Conservation (phyloP, 495 filamentous ascomycete species). For the Penicillium cinerascens region DNA sequence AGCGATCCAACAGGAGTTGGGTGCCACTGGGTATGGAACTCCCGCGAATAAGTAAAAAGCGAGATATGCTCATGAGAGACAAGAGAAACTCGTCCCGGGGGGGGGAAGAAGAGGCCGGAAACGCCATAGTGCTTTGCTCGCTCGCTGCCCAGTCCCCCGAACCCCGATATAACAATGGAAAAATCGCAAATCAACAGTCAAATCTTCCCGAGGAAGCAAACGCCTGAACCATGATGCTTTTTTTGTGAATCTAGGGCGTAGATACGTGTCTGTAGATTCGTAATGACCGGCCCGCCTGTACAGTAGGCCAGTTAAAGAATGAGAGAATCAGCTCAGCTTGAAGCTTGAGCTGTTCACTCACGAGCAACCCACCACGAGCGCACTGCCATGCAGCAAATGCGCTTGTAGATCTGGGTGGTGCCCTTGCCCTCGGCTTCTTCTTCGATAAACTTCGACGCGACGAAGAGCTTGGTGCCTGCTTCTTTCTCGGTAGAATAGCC, state of each 20-base stretch:
- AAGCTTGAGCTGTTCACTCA: slow-evolving; percentile 23
- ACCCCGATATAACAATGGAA: slow-evolving; percentile 10
- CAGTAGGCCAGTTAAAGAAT: slow-evolving; percentile 3
- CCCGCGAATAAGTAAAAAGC: slow-evolving; percentile 6
- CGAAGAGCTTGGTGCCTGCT: slow-evolving; percentile 65
- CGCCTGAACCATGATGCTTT: slow-evolving; percentile 32
- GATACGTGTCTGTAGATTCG: slow-evolving; percentile 1
- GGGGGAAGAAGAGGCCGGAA: slow-evolving; percentile 21
- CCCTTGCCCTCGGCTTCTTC: slow-evolving; percentile 66
- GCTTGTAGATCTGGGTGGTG: slow-evolving; percentile 77
- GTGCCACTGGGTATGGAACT: slow-evolving; percentile 20
- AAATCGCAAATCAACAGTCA: slow-evolving; percentile 2
- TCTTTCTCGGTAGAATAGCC: slow-evolving; percentile 66
- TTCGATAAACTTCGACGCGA: slow-evolving; percentile 79
- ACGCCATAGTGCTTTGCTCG: slow-evolving; percentile 24
- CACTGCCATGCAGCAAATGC: slow-evolving; percentile 68
- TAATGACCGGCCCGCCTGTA: neutral
- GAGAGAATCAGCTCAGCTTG: neutral
- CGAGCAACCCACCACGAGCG: slow-evolving; percentile 51
- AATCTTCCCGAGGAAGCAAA: slow-evolving; percentile 10
- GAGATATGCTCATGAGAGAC: slow-evolving; percentile 18
- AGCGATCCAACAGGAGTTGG: slow-evolving; percentile 8
- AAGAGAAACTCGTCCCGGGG: slow-evolving; percentile 6
- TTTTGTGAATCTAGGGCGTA: slow-evolving; percentile 3
- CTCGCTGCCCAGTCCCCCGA: slow-evolving; percentile 21